A percentile compares a stretch with the other conserved stretches of the same genome.
Conservation (phyloP, 345 rosid species). For the Noccaea caerulescens region DNA sequence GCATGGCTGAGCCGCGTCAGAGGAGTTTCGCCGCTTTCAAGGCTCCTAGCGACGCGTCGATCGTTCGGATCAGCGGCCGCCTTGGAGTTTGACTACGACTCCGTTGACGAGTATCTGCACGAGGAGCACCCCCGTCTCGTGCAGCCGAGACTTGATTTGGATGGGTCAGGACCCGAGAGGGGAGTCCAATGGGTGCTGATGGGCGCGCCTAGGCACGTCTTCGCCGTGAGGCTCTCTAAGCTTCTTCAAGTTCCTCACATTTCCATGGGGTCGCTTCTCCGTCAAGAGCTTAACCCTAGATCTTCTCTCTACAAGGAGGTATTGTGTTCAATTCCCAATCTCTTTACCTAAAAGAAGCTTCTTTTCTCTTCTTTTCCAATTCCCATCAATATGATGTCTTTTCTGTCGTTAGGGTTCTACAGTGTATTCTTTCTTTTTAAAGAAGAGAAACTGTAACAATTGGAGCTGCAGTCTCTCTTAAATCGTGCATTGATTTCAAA, state of each 20-base stretch:
- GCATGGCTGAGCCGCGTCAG: slow-evolving; percentile 59
- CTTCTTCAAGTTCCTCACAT: slow-evolving; percentile 90
- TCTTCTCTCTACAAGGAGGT: slow-evolving; percentile 84
- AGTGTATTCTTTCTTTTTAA: neutral
- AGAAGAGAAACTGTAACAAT: neutral
- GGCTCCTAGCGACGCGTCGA: slow-evolving; percentile 38
- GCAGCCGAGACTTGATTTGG: slow-evolving; percentile 43
- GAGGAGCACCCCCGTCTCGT: slow-evolving; percentile 42
- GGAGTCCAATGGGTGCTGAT: slow-evolving; percentile 97
- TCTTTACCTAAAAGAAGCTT: no score
- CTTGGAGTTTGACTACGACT: slow-evolving; percentile 53
- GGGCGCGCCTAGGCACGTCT: slow-evolving; percentile 78
- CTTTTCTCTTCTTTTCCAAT: neutral
- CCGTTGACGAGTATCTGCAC: slow-evolving; percentile 54
- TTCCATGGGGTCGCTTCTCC: slow-evolving; percentile 85
- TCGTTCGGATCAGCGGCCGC: slow-evolving; percentile 75
- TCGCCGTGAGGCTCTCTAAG: slow-evolving; percentile 78
- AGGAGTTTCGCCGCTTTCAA: slow-evolving; percentile 36
- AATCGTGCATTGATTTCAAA: slow-evolving; percentile 7
- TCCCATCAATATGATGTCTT: no score
- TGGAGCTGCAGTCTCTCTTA: neutral
- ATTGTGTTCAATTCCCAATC: no score
- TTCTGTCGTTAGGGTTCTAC: neutral
- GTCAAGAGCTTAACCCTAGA: slow-evolving; percentile 78
- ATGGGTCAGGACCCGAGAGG: slow-evolving; percentile 55